Evolutionary conservation across 1,284 basidiomycete genomes (phyloP).

Genomic region (Fomitopsis pinicola): DNA sequence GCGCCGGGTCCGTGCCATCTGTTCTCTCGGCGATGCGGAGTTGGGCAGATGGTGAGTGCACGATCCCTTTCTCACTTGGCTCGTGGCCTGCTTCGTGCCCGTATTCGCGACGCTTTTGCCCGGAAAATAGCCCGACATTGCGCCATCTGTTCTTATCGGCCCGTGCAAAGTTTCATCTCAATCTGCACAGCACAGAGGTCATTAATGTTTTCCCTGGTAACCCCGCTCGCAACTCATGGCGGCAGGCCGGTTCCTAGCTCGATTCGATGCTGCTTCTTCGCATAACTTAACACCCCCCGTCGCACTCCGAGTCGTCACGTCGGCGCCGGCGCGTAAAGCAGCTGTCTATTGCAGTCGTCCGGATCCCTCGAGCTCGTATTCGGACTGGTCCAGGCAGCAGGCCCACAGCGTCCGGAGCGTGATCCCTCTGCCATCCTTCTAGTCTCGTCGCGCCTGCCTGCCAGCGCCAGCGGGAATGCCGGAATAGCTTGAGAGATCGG

Average conservation of each 20-base stretch:
- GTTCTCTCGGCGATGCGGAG: not conserved
- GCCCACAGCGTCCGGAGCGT: not conserved
- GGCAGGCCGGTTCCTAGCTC: not conserved
- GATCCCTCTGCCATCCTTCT: not conserved
- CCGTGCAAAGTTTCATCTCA: not conserved
- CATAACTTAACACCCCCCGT: not conserved
- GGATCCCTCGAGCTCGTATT: not conserved
- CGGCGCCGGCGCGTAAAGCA: not conserved
- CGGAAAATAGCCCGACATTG: not conserved
- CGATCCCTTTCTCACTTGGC: not conserved
- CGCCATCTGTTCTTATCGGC: not conserved
- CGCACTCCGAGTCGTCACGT: not conserved
- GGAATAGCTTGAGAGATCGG: not conserved
- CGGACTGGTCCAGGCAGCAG: not conserved
- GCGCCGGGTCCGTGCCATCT: not conserved
- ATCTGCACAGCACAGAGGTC: not conserved
- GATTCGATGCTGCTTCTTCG: not conserved
- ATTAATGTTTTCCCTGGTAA: not conserved
- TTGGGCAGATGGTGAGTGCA: not conserved
- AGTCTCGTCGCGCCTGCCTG: not conserved
- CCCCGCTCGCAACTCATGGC: not conserved
- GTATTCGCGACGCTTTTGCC: not conserved
- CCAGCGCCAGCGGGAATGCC: not conserved
- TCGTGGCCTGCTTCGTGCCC: not conserved
- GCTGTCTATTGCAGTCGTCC: not conserved